phyloP scores from a whole-genome alignment of 2,329 filamentous ascomycete species.

The Laburnicola sp. region DNA sequence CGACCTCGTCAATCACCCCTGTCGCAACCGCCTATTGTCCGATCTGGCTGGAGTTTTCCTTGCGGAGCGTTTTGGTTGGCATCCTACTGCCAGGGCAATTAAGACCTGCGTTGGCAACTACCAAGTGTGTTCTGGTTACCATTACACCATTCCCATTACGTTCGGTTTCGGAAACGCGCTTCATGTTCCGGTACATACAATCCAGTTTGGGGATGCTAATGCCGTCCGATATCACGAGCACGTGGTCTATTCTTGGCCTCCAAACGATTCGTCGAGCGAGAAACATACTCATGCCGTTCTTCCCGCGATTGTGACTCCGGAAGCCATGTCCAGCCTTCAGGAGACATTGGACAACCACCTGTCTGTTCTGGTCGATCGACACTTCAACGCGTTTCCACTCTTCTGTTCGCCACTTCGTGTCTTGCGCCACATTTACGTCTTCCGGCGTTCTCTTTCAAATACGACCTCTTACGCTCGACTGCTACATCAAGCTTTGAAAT shows the following conservation, averaged over 20 bases:
- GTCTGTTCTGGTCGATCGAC: constrained; percentile 34
- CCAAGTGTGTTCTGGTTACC: constrained; percentile 18
- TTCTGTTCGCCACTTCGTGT: constrained; percentile 40
- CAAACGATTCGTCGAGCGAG: constrained; percentile 17
- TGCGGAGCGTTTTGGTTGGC: constrained; percentile 41
- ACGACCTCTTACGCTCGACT: constrained; percentile 23
- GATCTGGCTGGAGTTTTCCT: constrained; percentile 36
- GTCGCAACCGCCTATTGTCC: constrained; percentile 37
- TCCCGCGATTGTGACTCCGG: constrained; percentile 35
- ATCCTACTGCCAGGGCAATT: constrained; percentile 36
- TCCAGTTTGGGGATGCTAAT: constrained; percentile 24
- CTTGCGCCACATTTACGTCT: constrained; percentile 40
- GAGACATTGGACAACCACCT: constrained; percentile 37
- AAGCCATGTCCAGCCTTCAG: constrained; percentile 22
- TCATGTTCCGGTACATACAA: constrained; percentile 28
- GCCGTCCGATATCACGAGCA: constrained; percentile 36
- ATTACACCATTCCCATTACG: constrained; percentile 35
- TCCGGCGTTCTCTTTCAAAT: constrained; percentile 28
- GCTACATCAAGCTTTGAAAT: constrained; percentile 42
- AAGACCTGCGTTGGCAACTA: constrained; percentile 30
- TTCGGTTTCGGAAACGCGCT: constrained; percentile 42
- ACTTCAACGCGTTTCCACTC: constrained; percentile 42
- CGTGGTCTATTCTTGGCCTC: constrained; percentile 44
- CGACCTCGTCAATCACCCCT: constrained; percentile 42
- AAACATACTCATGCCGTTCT: constrained; percentile 38